These are phyloP conservation scores for Phytophthora kernoviae DNA, from an alignment of 352 stramenopile genomes.

Conservation along the genomic window DNA sequence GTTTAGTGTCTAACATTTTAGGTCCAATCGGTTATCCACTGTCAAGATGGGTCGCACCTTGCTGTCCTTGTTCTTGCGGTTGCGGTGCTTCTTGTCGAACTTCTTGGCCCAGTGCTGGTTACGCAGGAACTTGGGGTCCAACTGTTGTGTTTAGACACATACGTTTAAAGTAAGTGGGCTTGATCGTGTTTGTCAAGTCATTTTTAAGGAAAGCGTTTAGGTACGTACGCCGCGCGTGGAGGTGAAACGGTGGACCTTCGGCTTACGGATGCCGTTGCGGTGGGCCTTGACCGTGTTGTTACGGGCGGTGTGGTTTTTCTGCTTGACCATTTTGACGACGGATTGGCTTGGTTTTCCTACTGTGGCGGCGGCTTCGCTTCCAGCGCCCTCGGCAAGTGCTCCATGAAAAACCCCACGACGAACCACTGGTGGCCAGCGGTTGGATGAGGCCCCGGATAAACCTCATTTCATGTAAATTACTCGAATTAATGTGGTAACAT, in stretches of 20 bases:
- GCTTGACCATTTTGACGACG: conserved; percentile 88
- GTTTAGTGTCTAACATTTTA: background rate
- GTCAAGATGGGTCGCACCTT: too few species aligned
- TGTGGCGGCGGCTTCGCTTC: too few species aligned
- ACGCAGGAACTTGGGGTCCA: conserved; percentile 98
- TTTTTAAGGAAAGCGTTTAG: background rate
- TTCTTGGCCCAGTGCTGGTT: conserved; percentile 99
- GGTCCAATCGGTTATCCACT: too few species aligned
- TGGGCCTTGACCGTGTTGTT: conserved; percentile 98
- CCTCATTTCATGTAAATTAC: conserved; percentile 28
- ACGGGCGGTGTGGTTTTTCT: conserved; percentile 98
- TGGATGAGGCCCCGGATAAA: conserved; percentile 24
- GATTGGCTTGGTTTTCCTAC: conserved; percentile 64
- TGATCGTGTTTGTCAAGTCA: background rate
- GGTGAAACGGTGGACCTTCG: conserved; percentile 95
- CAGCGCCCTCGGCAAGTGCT: conserved; percentile 6
- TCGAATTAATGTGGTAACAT: too few species aligned
- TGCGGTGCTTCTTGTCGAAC: conserved; percentile 93
- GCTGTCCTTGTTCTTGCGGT: conserved; percentile 52
- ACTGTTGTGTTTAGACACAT: conserved; percentile 37
- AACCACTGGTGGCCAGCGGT: conserved; percentile 36
- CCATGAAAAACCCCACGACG: conserved; percentile 6
- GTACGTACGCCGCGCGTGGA: conserved; percentile 91
- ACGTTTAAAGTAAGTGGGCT: background rate
- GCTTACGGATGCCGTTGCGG: conserved; percentile 98